Conservation (phyloP, 2,329 filamentous ascomycete species). For the Exophiala oligosperma region DNA sequence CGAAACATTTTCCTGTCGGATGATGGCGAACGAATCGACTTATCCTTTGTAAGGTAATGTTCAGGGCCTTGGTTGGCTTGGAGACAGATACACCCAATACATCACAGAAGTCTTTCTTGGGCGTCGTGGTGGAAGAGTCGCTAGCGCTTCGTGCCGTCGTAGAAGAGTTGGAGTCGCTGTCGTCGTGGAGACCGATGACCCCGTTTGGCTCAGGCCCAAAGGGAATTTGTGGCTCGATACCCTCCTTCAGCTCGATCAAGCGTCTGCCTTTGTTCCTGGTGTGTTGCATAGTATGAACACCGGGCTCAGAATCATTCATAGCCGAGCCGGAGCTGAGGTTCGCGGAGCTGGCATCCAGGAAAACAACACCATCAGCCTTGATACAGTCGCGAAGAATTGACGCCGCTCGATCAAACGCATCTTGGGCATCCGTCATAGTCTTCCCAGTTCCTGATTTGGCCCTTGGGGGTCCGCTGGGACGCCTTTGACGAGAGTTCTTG, state of each 20-base stretch:
- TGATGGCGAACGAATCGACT: conserved; percentile 45
- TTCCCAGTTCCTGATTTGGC: conserved; percentile 2
- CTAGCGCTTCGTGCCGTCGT: conserved; percentile 5
- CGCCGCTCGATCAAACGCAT: conserved; percentile 47
- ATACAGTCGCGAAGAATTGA: conserved; percentile 45
- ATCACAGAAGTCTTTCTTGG: conserved; percentile 33
- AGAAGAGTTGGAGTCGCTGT: conserved; percentile 9
- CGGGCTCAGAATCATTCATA: conserved; percentile 8
- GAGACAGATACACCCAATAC: conserved; percentile 8
- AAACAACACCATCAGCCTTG: conserved; percentile 41
- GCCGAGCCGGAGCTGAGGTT: conserved; percentile 21
- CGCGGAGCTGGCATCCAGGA: conserved; percentile 31
- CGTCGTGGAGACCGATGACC: neutral
- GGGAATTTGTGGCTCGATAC: neutral
- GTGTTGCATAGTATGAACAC: conserved; percentile 13
- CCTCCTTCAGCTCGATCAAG: neutral
- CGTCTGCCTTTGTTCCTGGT: neutral
- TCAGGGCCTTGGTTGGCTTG: conserved; percentile 14
- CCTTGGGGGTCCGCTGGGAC: neutral
- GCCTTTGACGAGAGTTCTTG: neutral
- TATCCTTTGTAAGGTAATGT: conserved; percentile 43
- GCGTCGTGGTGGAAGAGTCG: conserved; percentile 5
- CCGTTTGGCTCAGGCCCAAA: neutral
- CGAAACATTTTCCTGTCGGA: conserved; percentile 54
- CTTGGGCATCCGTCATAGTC: conserved; percentile 5